Percentiles rank a stretch among this genome's conserved stretches.
Evolutionary conservation across 768 basidiomycete genomes (phyloP).

Genomic region (Grammothele lineata): DNA sequence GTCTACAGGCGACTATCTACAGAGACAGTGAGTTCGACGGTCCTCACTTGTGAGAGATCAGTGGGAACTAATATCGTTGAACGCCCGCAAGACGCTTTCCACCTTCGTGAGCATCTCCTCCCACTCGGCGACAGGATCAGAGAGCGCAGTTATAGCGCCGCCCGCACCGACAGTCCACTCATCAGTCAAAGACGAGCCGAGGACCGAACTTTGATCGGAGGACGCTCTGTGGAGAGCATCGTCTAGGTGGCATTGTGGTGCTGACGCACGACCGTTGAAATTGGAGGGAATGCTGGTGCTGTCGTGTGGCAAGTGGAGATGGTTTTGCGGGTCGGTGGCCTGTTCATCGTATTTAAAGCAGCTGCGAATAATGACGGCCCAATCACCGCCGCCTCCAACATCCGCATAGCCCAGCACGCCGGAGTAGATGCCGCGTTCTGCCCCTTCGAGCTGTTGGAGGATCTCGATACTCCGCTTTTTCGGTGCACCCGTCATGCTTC

Average conservation of each 20-base stretch:
- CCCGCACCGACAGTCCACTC: constrained; percentile 85
- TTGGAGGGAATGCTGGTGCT: neutral
- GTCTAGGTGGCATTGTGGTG: neutral
- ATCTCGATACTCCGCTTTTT: constrained; percentile 94
- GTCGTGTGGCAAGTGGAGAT: constrained; percentile 11
- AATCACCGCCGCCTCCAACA: constrained; percentile 84
- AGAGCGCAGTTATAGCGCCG: constrained; percentile 94
- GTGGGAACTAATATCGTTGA: constrained; percentile 28
- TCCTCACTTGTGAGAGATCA: too few relatives aligned
- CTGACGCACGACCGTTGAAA: neutral
- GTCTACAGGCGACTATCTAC: neutral
- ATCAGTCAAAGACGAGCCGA: constrained; percentile 29
- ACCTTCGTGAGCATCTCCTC: constrained; percentile 92
- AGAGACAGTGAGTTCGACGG: too few relatives aligned
- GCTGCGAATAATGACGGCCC: constrained; percentile 92
- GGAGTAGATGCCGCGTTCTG: constrained; percentile 78
- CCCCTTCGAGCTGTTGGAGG: constrained; percentile 71
- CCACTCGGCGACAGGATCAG: constrained; percentile 84
- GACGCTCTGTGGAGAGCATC: neutral
- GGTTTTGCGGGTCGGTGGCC: constrained; percentile 2
- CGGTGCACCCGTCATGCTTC: constrained; percentile 97
- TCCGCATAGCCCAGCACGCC: constrained; percentile 94
- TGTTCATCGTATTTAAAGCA: constrained; percentile 70
- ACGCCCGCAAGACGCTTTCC: constrained; percentile 67
- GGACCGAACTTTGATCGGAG: neutral